These are phyloP conservation scores for Batrachochytrium dendrobatidis DNA, from an alignment of 371 early-diverging fungal genomes.

Conservation along the genomic window DNA sequence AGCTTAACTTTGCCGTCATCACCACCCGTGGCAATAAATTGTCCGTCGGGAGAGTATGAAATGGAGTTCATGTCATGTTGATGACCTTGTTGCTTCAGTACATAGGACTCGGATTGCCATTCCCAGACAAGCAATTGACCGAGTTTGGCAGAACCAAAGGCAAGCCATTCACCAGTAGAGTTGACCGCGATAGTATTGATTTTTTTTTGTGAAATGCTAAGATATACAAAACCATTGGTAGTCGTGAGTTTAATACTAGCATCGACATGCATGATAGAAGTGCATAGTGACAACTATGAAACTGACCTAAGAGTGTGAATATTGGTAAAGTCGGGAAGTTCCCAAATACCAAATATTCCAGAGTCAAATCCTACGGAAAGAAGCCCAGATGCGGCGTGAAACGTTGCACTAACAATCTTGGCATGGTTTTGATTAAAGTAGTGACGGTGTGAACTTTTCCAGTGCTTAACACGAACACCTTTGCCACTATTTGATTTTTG, in stretches of 20 bases:
- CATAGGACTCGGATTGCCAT: constrained; percentile 97
- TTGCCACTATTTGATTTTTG: constrained; percentile 16
- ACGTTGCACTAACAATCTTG: constrained; percentile 75
- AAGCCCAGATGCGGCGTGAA: constrained; percentile 64
- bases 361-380: constrained; percentile 83
- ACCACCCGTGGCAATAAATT: constrained; percentile 90
- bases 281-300: not conserved
- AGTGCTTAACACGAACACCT: constrained; percentile 23
- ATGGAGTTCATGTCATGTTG: constrained; percentile 85
- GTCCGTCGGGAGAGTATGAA: constrained; percentile 89
- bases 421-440: constrained; percentile 62
- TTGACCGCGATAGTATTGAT: constrained; percentile 85
- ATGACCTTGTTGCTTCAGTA: constrained; percentile 97
- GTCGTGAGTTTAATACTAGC: not conserved
- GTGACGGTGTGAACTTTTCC: constrained; percentile 61
- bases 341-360: constrained; percentile 96
- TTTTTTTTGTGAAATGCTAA: constrained; percentile 86
- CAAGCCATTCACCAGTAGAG: constrained; percentile 93
- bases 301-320: constrained; percentile 77
- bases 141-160: constrained; percentile 81
- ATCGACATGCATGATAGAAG: constrained; percentile 2
- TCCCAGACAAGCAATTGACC: constrained; percentile 98
- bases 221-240: constrained; percentile 13
- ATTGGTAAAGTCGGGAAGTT: constrained; percentile 81
- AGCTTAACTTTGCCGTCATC: constrained; percentile 96